Conservation (phyloP, 352 stramenopile species). For the Detonula confervacea region DNA sequence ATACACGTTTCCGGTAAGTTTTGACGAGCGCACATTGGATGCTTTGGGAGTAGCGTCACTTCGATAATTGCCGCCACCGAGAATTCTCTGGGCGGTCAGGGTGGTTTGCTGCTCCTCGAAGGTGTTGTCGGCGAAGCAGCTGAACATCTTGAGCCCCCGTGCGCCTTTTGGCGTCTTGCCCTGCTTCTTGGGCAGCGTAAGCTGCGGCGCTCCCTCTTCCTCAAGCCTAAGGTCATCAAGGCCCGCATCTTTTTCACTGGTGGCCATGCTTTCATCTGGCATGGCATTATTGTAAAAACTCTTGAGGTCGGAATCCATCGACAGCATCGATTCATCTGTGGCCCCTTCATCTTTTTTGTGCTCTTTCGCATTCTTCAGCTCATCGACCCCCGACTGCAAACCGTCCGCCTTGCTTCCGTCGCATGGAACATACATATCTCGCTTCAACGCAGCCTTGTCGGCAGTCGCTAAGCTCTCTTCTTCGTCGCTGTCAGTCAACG, state of each 20-base stretch:
- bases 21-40: conserved; percentile 3
- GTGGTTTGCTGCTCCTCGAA: conserved; percentile 23
- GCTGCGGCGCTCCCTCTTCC: not conserved
- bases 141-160: conserved; percentile 36
- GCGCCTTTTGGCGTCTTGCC: conserved; percentile 2
- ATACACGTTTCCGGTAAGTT: conserved; percentile 48
- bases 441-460: conserved; percentile 2
- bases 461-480: not conserved
- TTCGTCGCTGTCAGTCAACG: conserved; percentile 1
- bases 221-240: not conserved
- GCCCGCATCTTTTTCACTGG: conserved; percentile 4
- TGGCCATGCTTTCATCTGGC: conserved; percentile 12
- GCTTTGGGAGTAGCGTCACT: not conserved
- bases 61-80: conserved; percentile 6
- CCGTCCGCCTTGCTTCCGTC: not conserved
- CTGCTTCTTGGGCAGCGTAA: too few species aligned
- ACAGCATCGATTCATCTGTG: not conserved
- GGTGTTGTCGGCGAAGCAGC: conserved; percentile 51
- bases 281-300: conserved; percentile 31
- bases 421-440: conserved; percentile 6
- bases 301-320: not conserved
- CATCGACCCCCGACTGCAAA: not conserved
- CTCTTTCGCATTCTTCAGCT: not conserved
- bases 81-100: conserved; percentile 13
- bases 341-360: not conserved